Base-by-base conservation (phyloP, 2,329 filamentous ascomycete species). In the Stemphylium beticola region DNA sequence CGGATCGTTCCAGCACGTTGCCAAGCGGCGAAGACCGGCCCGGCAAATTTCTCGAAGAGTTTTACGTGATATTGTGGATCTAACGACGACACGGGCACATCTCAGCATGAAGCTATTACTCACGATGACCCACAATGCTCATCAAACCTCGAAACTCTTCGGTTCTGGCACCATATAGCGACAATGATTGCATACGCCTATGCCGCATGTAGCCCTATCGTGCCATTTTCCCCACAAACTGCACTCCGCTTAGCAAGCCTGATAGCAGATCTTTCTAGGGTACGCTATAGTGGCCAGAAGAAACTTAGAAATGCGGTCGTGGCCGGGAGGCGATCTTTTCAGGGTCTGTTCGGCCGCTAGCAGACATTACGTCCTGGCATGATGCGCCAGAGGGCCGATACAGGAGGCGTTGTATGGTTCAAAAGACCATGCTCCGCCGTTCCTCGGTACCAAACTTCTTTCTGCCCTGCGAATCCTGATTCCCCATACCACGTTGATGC, bases 11-110 rank as follows among this genome's bases (percentile, higher is more conserved):
- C 44, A 56, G 51, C 53, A 55, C 48, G 20, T 20, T 56, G 63
- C 62, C 62, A 66, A 68, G 64, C 55, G 48, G 46, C 38, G 46
- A 53, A 61, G 45, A 48, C 58, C 55, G 64, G 60, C 33, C 48
- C 40, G 60, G 55, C 57, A 64, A 61, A 47, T 64, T 65, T 68
- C 52, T 66, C 58, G 61, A 69, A 68, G 61, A 64, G 18, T 68
- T 68, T 70, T 69, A 66, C 64, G 61, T 69, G 50, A 70, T 61
- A 65, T 17, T 68, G 67, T 71, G 68, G 68, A 66, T 57, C 67
- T 38, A 17, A 32, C 22, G 29, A 55, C 51, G 59, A 63, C 42
- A 58, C 59, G 49, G 56, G 59, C 53, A 54, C 63, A 55, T 65
- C 55, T 51, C 53, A 57, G 40, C 49, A 53, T 49, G 55, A 52